Conservation (phyloP, 148 eudicot genomes). For the Rhododendron ovatum region DNA sequence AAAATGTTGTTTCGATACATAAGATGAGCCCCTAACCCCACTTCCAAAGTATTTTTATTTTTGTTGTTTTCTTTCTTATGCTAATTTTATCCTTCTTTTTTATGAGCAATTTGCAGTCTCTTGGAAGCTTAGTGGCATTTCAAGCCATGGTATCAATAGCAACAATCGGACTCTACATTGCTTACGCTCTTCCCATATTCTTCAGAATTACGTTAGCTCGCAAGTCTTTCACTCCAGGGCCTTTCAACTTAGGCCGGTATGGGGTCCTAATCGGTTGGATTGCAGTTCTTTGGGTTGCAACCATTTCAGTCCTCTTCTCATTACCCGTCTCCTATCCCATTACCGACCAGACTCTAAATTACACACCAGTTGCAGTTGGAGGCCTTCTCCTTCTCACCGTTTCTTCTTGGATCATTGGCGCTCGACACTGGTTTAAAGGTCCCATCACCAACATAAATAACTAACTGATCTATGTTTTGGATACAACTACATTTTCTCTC, state of each 20-base stretch:
- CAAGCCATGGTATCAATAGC: constrained; percentile 96
- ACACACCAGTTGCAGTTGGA: constrained; percentile 94
- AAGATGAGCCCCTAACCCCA: background rate
- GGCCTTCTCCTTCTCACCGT: constrained; percentile 56
- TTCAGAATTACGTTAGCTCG: constrained; percentile 85
- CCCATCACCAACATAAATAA: constrained; percentile 61
- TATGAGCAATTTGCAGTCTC: constrained; percentile 49
- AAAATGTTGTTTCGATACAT: background rate
- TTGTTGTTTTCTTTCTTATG: background rate
- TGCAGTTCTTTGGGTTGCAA: constrained; percentile 77
- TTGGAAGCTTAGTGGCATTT: constrained; percentile 92
- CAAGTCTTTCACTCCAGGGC: constrained; percentile 77
- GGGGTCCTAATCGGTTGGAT: constrained; percentile 76
- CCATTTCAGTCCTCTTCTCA: constrained; percentile 75
- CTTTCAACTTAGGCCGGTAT: constrained; percentile 76
- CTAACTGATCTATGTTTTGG: constrained; percentile 9
- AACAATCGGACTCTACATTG: constrained; percentile 85
- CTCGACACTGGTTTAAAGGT: constrained; percentile 87
- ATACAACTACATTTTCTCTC: background rate
- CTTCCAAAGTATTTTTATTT: background rate
- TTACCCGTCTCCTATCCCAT: constrained; percentile 84
- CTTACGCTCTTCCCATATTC: constrained; percentile 85
- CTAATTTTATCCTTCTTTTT: background rate
- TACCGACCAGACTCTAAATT: constrained; percentile 64
- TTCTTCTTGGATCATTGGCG: constrained; percentile 64